A percentile compares a stretch with the other conserved stretches of the same genome.
Conservation (phyloP, 2,329 filamentous ascomycete species). For the Aspergillus novofumigatus region DNA sequence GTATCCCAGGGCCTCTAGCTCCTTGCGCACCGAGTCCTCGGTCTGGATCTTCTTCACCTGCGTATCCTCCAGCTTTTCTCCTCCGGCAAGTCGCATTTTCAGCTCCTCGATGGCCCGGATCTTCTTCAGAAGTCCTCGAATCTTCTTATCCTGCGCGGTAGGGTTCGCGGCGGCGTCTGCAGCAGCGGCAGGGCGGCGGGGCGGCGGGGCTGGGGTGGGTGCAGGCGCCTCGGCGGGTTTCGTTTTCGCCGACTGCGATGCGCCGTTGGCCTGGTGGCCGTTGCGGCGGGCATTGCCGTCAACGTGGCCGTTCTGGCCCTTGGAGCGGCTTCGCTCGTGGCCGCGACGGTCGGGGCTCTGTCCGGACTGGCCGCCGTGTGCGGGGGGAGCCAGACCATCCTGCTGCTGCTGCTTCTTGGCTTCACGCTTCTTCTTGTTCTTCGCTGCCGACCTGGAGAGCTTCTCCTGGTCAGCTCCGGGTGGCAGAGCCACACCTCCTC, state of each 20-base stretch:
- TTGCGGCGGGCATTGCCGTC: slow-evolving; percentile 26
- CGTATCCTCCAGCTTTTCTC: slow-evolving; percentile 96
- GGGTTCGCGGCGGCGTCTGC: slow-evolving; percentile 41
- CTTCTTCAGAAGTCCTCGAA: slow-evolving; percentile 91
- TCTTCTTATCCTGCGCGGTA: slow-evolving; percentile 85
- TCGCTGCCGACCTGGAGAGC: slow-evolving; percentile 77
- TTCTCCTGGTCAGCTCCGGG: slow-evolving; percentile 63
- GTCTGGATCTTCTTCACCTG: slow-evolving; percentile 98
- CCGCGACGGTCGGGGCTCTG: slow-evolving; percentile 62
- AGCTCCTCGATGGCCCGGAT: slow-evolving; percentile 95
- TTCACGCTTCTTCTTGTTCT: slow-evolving; percentile 98
- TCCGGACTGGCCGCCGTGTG: slow-evolving; percentile 23
- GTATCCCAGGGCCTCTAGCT: slow-evolving; percentile 64
- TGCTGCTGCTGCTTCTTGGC: slow-evolving; percentile 89
- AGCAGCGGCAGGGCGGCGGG: slow-evolving; percentile 22
- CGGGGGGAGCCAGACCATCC: slow-evolving; percentile 55
- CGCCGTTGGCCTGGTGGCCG: slow-evolving; percentile 18
- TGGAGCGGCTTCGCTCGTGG: slow-evolving; percentile 53
- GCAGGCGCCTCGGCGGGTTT: slow-evolving; percentile 26
- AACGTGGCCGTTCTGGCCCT: slow-evolving; percentile 34
- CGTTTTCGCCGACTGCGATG: slow-evolving; percentile 31
- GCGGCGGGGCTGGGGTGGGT: slow-evolving; percentile 21
- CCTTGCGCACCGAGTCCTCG: slow-evolving; percentile 76
- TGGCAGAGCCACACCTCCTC: slow-evolving; percentile 62
- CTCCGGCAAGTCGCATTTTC: slow-evolving; percentile 90